These are phyloP conservation scores for Cutaneotrichosporon sp. DNA, from an alignment of 1,284 basidiomycete genomes.

Conservation along the genomic window DNA sequence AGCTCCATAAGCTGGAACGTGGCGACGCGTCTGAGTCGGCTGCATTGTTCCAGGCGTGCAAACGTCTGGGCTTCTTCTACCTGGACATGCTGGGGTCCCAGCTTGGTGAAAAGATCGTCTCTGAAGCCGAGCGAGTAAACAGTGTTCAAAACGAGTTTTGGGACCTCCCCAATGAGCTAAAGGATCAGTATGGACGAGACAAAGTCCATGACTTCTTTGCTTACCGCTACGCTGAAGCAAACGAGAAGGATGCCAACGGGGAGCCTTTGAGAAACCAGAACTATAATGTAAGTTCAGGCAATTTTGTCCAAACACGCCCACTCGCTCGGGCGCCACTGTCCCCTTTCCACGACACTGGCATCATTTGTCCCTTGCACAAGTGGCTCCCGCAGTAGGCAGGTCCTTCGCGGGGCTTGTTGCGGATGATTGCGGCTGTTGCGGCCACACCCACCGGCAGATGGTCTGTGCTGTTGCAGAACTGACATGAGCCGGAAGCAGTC, in stretches of 20 bases:
- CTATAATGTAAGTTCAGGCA: slow-evolving; percentile 24
- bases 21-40: slow-evolving; percentile 15
- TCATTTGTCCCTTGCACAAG: too few species aligned
- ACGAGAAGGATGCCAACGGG: slow-evolving; percentile 8
- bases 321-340: too few species aligned
- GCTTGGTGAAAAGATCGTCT: slow-evolving; percentile 23
- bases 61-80: slow-evolving; percentile 34
- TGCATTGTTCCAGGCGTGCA: slow-evolving; percentile 22
- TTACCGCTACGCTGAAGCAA: slow-evolving; percentile 19
- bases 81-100: slow-evolving; percentile 23
- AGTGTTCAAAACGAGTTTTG: slow-evolving; percentile 25
- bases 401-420: neutral
- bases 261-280: slow-evolving; percentile 17
- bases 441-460: neutral
- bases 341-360: neutral
- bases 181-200: slow-evolving; percentile 22
- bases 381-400: too few species aligned
- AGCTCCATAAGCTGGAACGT: slow-evolving; percentile 20
- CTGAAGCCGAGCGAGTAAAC: slow-evolving; percentile 22
- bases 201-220: slow-evolving; percentile 25
- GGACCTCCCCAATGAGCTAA: slow-evolving; percentile 22
- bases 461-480: too few species aligned
- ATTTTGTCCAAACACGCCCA: too few species aligned
- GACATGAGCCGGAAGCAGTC: too few species aligned
- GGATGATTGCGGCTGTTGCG: too few species aligned